Evolutionary conservation across 192 early-diverging fungal genomes (phyloP).

Genomic region (Mortierella alpina): DNA sequence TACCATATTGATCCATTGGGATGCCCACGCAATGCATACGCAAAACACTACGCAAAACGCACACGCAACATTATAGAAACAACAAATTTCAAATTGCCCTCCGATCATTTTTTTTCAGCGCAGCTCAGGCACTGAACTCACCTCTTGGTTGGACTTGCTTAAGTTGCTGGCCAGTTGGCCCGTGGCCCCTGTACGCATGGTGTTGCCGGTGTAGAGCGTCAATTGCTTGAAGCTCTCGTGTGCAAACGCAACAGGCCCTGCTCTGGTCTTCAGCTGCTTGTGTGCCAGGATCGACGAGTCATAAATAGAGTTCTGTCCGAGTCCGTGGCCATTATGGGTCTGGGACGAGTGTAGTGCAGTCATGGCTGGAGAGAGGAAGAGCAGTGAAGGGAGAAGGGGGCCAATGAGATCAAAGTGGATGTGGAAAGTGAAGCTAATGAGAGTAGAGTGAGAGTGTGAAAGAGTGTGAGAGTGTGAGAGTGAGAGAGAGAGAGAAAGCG

Average conservation of each 20-base stretch:
- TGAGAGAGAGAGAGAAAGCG: background rate
- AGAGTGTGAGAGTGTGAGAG: background rate
- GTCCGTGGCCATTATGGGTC: background rate
- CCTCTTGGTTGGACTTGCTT: constrained; percentile 62
- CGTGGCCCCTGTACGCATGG: constrained; percentile 55
- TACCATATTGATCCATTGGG: background rate
- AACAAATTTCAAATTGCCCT: background rate
- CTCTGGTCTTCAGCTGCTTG: background rate
- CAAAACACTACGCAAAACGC: background rate
- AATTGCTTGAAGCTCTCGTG: constrained; percentile 43
- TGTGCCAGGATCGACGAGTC: constrained; percentile 1
- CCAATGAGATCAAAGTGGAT: no score
- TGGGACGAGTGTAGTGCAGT: constrained; percentile 28
- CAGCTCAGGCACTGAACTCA: constrained; percentile 3
- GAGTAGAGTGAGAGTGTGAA: background rate
- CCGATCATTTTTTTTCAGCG: constrained; percentile 2
- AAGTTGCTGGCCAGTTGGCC: constrained; percentile 32
- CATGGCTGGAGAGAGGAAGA: constrained; percentile 14
- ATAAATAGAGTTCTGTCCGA: background rate
- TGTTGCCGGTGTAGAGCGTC: constrained; percentile 61
- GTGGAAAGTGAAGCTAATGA: no score
- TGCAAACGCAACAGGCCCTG: constrained; percentile 12
- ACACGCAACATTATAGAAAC: background rate
- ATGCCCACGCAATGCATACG: constrained; percentile 2
- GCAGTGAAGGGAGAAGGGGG: background rate